Evolutionary conservation across 768 basidiomycete species (phyloP).

Genomic region (Hortiboletus campestris): DNA sequence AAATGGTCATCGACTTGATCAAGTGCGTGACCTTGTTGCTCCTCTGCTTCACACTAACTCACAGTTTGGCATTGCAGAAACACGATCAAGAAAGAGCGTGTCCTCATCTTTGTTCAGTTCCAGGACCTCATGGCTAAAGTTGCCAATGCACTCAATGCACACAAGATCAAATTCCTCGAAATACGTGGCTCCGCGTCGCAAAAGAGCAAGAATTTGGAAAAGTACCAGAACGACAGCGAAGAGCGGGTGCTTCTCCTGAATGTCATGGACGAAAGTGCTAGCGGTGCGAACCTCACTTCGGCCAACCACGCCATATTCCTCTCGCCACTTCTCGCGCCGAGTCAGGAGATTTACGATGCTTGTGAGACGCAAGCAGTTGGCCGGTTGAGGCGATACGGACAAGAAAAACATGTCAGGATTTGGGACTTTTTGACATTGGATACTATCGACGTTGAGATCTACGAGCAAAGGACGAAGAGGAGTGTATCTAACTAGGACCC

Average conservation of each 20-base stretch:
- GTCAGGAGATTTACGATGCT: slow-evolving; percentile 82
- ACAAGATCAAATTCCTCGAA: slow-evolving; percentile 74
- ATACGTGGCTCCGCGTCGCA: slow-evolving; percentile 75
- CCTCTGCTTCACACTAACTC: neutral
- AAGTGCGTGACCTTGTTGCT: slow-evolving; percentile 46
- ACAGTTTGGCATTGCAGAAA: slow-evolving; percentile 41
- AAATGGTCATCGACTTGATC: slow-evolving; percentile 72
- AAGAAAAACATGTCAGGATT: slow-evolving; percentile 74
- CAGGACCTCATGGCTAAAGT: slow-evolving; percentile 91
- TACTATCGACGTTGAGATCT: slow-evolving; percentile 89
- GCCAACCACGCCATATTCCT: slow-evolving; percentile 96
- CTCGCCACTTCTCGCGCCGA: slow-evolving; percentile 81
- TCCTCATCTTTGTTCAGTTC: slow-evolving; percentile 96
- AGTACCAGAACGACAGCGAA: slow-evolving; percentile 77
- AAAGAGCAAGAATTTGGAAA: slow-evolving; percentile 80
- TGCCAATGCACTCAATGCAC: slow-evolving; percentile 69
- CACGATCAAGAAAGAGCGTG: slow-evolving; percentile 69
- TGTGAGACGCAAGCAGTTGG: slow-evolving; percentile 84
- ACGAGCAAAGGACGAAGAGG: slow-evolving; percentile 44
- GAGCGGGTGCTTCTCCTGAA: slow-evolving; percentile 84
- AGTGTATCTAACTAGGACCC: slow-evolving; percentile 25
- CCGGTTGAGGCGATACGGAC: slow-evolving; percentile 80
- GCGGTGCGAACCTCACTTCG: slow-evolving; percentile 86
- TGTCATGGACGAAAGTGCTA: slow-evolving; percentile 94
- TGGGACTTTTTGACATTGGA: slow-evolving; percentile 83